Evolutionary conservation across 495 filamentous ascomycete genomes (phyloP).

Genomic region (Alectoria sarmentosa): DNA sequence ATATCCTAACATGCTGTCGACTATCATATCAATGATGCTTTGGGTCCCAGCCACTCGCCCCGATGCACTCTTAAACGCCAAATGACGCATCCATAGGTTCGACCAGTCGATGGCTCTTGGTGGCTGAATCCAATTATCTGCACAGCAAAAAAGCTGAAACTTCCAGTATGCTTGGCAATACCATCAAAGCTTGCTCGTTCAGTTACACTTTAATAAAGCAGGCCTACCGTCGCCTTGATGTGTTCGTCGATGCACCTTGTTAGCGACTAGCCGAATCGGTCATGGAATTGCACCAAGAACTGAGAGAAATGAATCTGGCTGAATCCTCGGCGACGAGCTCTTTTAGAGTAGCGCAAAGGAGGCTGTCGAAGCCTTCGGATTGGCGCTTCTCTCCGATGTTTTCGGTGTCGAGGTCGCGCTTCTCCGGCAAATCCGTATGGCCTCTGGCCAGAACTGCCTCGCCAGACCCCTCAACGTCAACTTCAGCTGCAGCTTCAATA

Average conservation of each 20-base stretch:
- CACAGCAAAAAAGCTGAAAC: neutral
- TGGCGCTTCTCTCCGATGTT: neutral
- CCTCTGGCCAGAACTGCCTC: neutral
- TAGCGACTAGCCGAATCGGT: neutral
- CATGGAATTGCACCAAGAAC: neutral
- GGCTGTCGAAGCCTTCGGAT: neutral
- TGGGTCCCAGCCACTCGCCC: neutral
- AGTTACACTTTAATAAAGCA: neutral
- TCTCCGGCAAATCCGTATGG: neutral
- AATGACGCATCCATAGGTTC: neutral
- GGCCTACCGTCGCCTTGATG: neutral
- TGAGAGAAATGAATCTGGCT: neutral
- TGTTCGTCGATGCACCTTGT: neutral
- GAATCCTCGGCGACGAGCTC: neutral
- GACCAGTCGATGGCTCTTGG: neutral
- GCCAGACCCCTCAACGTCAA: neutral
- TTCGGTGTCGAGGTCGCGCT: neutral
- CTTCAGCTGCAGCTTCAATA: neutral
- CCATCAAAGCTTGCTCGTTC: too few species aligned
- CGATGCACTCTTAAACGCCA: neutral
- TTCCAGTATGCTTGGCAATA: too few species aligned
- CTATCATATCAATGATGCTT: neutral
- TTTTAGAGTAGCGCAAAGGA: neutral
- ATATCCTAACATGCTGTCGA: neutral
- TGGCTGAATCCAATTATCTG: neutral